Conservation (phyloP, 2,329 filamentous ascomycete species). For the Karstenula rhodostoma region DNA sequence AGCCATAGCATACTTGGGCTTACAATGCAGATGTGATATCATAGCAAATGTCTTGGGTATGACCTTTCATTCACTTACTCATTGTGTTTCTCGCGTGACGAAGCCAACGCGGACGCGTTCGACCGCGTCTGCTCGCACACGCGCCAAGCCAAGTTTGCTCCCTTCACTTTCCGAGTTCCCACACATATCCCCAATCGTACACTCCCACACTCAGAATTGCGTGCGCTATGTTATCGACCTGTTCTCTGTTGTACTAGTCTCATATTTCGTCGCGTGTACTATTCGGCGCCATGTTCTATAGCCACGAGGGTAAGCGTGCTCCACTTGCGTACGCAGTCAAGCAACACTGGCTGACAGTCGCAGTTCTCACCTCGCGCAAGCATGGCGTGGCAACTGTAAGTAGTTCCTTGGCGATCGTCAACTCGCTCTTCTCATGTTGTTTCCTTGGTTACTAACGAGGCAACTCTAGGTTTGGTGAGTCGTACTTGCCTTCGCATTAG, state of each 20-base stretch:
- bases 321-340: conserved; percentile 3
- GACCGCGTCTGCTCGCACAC: neutral
- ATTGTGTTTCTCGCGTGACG: neutral
- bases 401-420: conserved; percentile 54
- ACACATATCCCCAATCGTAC: neutral
- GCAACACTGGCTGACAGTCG: conserved; percentile 29
- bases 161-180: neutral
- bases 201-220: neutral
- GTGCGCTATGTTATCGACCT: neutral
- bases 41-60: neutral
- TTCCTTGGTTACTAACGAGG: neutral
- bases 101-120: neutral
- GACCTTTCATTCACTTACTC: neutral
- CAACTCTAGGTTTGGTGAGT: conserved; percentile 5
- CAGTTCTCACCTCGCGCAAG: conserved; percentile 81
- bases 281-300: conserved; percentile 81
- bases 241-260: conserved; percentile 3
- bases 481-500: neutral
- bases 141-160: conserved; percentile 6
- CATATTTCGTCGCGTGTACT: conserved; percentile 19
- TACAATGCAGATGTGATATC: conserved; percentile 9
- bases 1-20: conserved; percentile 14
- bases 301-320: conserved; percentile 78
- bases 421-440: neutral
- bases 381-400: conserved; percentile 95